Percentiles rank a stretch among this genome's conserved stretches.
These are phyloP conservation scores for Thymus mandschuricus DNA, from an alignment of 257 asterid genomes.

Conservation along the genomic window DNA sequence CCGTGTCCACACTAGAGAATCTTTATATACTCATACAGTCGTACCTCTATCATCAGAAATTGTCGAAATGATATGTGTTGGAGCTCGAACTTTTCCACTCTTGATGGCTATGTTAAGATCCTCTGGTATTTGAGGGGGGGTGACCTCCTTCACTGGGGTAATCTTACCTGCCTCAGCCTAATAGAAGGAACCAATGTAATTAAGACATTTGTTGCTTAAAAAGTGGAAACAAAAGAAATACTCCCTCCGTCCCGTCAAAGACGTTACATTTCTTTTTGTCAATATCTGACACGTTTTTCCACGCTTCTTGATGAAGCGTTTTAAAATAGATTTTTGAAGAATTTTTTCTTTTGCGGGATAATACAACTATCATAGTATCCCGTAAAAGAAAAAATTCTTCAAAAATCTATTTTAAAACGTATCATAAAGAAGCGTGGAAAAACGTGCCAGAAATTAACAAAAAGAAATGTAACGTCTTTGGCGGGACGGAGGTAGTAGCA, in stretches of 20 bases:
- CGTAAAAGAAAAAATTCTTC: no score
- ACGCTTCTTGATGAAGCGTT: no score
- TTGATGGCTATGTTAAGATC: conserved; percentile 89
- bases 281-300: no score
- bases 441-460: no score
- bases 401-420: no score
- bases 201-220: conserved; percentile 16
- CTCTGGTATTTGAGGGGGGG: conserved; percentile 97
- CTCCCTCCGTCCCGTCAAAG: not conserved
- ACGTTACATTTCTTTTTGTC: no score
- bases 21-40: conserved; percentile 37
- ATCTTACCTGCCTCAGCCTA: conserved; percentile 78
- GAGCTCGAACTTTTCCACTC: conserved; percentile 99
- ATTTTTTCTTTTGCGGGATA: no score
- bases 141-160: conserved; percentile 80
- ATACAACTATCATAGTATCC: no score
- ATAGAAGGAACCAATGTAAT: conserved; percentile 31
- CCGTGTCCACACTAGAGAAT: conserved; percentile 3
- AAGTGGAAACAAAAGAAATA: conserved; percentile 6
- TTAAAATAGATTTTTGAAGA: no score
- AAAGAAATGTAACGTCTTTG: no score
- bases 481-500: no score
- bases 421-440: no score
- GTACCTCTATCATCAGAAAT: conserved; percentile 98
- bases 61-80: conserved; percentile 97